Evolutionary conservation across 2,329 filamentous ascomycete genomes (phyloP).

Genomic region (Zasmidium citrigriseum): DNA sequence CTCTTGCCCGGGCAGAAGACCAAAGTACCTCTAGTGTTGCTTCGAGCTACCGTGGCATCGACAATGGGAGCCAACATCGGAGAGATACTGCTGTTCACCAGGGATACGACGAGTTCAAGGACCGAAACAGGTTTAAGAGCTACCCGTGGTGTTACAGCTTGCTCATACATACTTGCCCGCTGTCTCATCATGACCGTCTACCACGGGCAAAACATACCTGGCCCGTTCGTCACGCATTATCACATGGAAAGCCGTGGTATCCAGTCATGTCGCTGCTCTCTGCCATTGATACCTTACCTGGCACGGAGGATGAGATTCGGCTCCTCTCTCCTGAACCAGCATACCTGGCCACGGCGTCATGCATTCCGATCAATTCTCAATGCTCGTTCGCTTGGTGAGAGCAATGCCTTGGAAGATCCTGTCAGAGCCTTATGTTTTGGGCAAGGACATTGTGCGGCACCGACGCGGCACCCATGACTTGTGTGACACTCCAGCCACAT

Average conservation of each 20-base stretch:
- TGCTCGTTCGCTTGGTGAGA: neutral
- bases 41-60: no score
- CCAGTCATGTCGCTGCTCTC: neutral
- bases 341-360: neutral
- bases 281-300: no score
- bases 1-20: no score
- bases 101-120: neutral
- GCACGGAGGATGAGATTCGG: neutral
- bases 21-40: no score
- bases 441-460: neutral
- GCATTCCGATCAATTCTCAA: neutral
- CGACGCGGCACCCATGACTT: neutral
- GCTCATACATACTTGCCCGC: no score
- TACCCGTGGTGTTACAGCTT: neutral
- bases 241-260: neutral
- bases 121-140: neutral
- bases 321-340: neutral
- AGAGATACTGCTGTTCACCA: neutral
- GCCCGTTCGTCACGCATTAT: neutral
- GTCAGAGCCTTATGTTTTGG: neutral
- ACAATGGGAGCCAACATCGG: no score
- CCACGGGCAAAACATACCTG: neutral
- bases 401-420: neutral
- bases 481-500: neutral
- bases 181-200: neutral